A percentile compares a stretch with the other conserved stretches of the same genome.
These are phyloP conservation scores for Microsporum audouinii DNA, from an alignment of 2,329 filamentous ascomycete species.

Conservation along the genomic window DNA sequence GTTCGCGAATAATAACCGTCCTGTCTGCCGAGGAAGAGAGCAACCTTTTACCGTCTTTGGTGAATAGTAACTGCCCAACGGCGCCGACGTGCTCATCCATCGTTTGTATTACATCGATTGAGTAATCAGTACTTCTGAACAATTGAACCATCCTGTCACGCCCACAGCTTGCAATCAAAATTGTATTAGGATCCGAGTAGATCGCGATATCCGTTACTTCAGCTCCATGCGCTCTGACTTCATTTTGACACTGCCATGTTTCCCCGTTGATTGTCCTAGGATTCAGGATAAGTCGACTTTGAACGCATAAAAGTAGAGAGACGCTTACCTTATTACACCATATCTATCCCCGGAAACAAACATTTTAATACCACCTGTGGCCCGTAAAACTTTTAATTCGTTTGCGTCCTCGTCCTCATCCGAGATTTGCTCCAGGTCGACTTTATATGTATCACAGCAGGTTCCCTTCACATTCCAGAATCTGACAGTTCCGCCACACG, in stretches of 20 bases:
- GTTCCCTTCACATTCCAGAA: conserved; percentile 71
- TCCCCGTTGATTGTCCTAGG: conserved; percentile 30
- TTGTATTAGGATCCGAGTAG: conserved; percentile 48
- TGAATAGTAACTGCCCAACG: conserved; percentile 66
- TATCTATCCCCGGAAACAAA: conserved; percentile 78
- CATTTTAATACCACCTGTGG: conserved; percentile 50
- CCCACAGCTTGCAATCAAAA: conserved; percentile 69
- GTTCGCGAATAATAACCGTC: conserved; percentile 70
- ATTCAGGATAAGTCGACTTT: conserved; percentile 6
- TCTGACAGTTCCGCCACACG: conserved; percentile 63
- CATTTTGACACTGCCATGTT: conserved; percentile 51
- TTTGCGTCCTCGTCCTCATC: conserved; percentile 39
- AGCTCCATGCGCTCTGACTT: conserved; percentile 73
- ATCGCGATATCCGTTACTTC: conserved; percentile 76
- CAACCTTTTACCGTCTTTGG: conserved; percentile 56
- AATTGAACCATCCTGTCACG: conserved; percentile 87
- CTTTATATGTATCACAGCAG: conserved; percentile 51
- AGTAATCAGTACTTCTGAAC: conserved; percentile 52
- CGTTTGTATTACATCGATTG: conserved; percentile 74
- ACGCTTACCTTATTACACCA: conserved; percentile 56
- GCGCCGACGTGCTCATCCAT: conserved; percentile 83
- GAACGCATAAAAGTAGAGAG: background rate
- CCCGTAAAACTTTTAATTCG: conserved; percentile 47
- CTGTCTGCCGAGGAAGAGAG: conserved; percentile 83
- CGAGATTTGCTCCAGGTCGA: conserved; percentile 55